These are phyloP conservation scores for Candida rishiriensis DNA, from an alignment of 805 yeast genomes.

Conservation along the genomic window DNA sequence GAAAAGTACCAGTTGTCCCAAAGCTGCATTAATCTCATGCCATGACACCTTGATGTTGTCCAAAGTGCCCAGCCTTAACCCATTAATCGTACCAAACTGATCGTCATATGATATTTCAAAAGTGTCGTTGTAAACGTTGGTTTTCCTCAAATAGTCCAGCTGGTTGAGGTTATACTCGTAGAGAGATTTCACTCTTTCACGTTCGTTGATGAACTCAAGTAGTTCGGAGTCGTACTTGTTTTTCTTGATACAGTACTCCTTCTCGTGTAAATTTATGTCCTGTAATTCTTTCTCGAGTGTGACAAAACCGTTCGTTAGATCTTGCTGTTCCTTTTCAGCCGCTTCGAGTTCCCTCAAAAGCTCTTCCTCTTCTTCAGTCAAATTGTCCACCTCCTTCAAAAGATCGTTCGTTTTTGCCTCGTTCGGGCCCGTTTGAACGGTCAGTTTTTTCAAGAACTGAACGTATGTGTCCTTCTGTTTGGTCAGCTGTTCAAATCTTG, in stretches of 20 bases:
- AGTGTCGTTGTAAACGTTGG: constrained; percentile 79
- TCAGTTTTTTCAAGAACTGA: constrained; percentile 65
- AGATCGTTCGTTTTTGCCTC: constrained; percentile 40
- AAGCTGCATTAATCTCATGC: constrained; percentile 88
- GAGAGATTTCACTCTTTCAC: constrained; percentile 59
- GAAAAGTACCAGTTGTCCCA: constrained; percentile 77
- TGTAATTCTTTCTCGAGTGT: constrained; percentile 37
- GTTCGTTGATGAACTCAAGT: constrained; percentile 44
- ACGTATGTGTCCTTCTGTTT: constrained; percentile 76
- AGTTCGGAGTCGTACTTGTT: constrained; percentile 57
- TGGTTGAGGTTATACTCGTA: constrained; percentile 60
- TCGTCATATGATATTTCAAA: constrained; percentile 84
- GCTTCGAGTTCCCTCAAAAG: constrained; percentile 35
- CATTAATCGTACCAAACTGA: constrained; percentile 82
- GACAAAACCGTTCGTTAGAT: constrained; percentile 45
- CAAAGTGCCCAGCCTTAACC: constrained; percentile 70
- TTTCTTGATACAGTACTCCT: constrained; percentile 40
- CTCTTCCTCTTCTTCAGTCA: constrained; percentile 37
- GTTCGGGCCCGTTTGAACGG: constrained; percentile 46
- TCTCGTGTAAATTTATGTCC: constrained; percentile 40
- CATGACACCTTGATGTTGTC: constrained; percentile 65
- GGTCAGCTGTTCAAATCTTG: constrained; percentile 66
- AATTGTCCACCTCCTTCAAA: constrained; percentile 39
- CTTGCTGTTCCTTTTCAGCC: constrained; percentile 39
- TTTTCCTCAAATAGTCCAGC: constrained; percentile 63